These are phyloP conservation scores for Russula virescens DNA, from an alignment of 768 basidiomycete species.

Conservation along the genomic window DNA sequence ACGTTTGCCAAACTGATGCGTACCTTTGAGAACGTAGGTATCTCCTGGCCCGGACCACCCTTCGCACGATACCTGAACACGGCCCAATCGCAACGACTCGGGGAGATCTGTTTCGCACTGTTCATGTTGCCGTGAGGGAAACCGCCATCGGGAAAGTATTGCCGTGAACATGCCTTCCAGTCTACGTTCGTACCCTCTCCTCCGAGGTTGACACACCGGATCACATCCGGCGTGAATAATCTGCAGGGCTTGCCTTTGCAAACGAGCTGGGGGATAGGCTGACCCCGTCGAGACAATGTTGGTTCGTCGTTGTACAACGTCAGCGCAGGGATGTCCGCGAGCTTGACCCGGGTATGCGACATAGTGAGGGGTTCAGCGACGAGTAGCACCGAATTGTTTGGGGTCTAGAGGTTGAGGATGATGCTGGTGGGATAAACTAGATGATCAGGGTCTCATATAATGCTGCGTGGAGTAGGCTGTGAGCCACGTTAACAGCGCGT, in stretches of 20 bases:
- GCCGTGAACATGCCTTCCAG: constrained; percentile 64
- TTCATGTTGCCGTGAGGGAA: not conserved
- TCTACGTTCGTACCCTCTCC: constrained; percentile 75
- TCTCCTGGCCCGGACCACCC: constrained; percentile 85
- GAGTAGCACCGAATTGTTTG: not conserved
- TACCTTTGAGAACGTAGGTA: constrained; percentile 79
- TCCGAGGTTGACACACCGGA: constrained; percentile 79
- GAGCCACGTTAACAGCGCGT: constrained; percentile 14
- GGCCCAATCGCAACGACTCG: constrained; percentile 72
- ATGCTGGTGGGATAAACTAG: not conserved
- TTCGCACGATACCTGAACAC: constrained; percentile 84
- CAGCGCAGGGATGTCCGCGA: constrained; percentile 66
- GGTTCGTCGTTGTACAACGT: constrained; percentile 67
- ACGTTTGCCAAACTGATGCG: constrained; percentile 8
- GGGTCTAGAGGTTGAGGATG: not conserved
- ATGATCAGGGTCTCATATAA: constrained; percentile 7
- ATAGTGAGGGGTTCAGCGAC: constrained; percentile 32
- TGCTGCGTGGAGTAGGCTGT: not conserved
- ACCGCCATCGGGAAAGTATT: not conserved
- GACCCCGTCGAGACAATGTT: constrained; percentile 62
- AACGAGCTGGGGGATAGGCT: constrained; percentile 68
- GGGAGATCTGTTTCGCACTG: constrained; percentile 92
- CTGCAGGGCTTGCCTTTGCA: constrained; percentile 78
- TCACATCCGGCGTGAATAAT: constrained; percentile 73
- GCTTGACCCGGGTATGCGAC: constrained; percentile 52